phyloP scores from a whole-genome alignment of 2,329 filamentous ascomycete species.

The Domatiomyces globalis region DNA sequence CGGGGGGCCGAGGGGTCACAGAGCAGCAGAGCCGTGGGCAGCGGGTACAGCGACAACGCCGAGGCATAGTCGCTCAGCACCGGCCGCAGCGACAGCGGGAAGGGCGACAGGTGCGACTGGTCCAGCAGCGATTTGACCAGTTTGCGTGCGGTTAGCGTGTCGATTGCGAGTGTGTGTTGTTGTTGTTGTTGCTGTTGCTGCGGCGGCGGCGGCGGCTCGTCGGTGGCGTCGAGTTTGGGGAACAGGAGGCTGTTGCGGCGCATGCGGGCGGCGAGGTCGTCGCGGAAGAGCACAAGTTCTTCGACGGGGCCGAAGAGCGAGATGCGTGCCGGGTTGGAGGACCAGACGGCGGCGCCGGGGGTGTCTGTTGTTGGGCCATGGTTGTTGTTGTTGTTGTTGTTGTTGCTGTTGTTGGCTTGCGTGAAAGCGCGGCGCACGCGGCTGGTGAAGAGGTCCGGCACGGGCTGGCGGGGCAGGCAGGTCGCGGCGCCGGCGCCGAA shows the following conservation, averaged over 20 bases:
- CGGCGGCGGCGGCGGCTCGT: slow-evolving; percentile 21
- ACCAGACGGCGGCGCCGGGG: slow-evolving; percentile 68
- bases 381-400: slow-evolving; percentile 62
- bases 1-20: slow-evolving; percentile 68
- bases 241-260: slow-evolving; percentile 63
- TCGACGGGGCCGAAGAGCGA: slow-evolving; percentile 76
- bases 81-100: slow-evolving; percentile 63
- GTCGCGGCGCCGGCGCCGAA: slow-evolving; percentile 43
- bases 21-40: slow-evolving; percentile 71
- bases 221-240: slow-evolving; percentile 29
- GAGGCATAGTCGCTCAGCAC: slow-evolving; percentile 79
- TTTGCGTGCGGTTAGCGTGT: slow-evolving; percentile 47
- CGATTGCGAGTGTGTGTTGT: slow-evolving; percentile 24
- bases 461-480: slow-evolving; percentile 35
- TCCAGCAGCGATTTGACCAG: slow-evolving; percentile 85
- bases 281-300: slow-evolving; percentile 74
- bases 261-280: slow-evolving; percentile 69
- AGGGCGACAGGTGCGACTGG: slow-evolving; percentile 78
- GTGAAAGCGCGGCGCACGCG: slow-evolving; percentile 69
- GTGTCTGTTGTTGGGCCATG: slow-evolving; percentile 37
- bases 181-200: slow-evolving; percentile 23
- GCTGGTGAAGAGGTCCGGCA: slow-evolving; percentile 84
- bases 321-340: slow-evolving; percentile 70
- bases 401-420: slow-evolving; percentile 60
- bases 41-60: slow-evolving; percentile 67